Percentiles rank a stretch among this genome's conserved stretches.
Evolutionary conservation across 495 filamentous ascomycete genomes (phyloP).

Genomic region (Aspergillus indologenus): DNA sequence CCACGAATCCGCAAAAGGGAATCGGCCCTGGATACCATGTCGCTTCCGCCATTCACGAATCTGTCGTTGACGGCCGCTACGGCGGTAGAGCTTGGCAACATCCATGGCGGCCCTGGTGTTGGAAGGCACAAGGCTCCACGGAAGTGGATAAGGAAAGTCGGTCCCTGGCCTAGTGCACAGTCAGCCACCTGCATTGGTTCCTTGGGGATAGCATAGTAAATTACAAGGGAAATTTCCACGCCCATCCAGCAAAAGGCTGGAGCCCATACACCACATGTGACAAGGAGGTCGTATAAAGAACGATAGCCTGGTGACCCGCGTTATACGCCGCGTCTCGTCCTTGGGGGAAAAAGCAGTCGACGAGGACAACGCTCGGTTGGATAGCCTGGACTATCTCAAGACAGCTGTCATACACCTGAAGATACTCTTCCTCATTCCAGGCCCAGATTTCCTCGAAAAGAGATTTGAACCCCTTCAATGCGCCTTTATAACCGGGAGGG

Average conservation of each 20-base stretch:
- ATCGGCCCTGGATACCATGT: slow-evolving; percentile 15
- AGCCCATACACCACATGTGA: slow-evolving; percentile 32
- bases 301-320: slow-evolving; percentile 21
- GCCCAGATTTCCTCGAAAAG: slow-evolving; percentile 26
- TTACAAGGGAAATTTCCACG: slow-evolving; percentile 43
- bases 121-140: slow-evolving; percentile 31
- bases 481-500: slow-evolving; percentile 29
- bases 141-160: slow-evolving; percentile 40
- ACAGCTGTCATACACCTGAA: slow-evolving; percentile 35
- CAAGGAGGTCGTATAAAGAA: slow-evolving; percentile 32
- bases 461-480: slow-evolving; percentile 27
- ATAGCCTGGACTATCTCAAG: slow-evolving; percentile 37
- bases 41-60: slow-evolving; percentile 15
- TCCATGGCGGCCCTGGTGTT: slow-evolving; percentile 27
- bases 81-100: slow-evolving; percentile 24
- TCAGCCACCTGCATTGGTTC: neutral
- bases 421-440: slow-evolving; percentile 46
- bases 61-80: slow-evolving; percentile 6
- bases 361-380: slow-evolving; percentile 37
- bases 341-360: slow-evolving; percentile 45
- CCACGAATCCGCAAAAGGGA: slow-evolving; percentile 22
- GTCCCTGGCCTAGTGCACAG: slow-evolving; percentile 29
- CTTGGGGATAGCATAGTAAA: neutral
- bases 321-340: slow-evolving; percentile 41
- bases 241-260: slow-evolving; percentile 27